phyloP scores from a whole-genome alignment of 192 early-diverging fungal genomes.

The Podila clonocystis region DNA sequence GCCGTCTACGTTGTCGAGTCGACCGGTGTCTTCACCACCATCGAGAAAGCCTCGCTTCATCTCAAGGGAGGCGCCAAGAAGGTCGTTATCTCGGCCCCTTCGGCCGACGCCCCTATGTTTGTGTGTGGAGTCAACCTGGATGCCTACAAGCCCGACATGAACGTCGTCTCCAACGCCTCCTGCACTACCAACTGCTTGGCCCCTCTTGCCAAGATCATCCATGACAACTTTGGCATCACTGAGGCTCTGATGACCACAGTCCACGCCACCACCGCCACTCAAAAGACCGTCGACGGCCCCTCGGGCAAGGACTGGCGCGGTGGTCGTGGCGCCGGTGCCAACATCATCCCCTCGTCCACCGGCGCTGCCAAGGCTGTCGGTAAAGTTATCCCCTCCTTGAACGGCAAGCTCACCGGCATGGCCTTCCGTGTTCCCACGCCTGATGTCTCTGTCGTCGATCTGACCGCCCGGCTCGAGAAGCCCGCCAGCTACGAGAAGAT shows the following conservation, averaged over 20 bases:
- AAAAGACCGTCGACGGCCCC: slow-evolving; percentile 99
- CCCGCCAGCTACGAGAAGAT: slow-evolving; percentile 92
- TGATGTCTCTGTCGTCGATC: slow-evolving; percentile 97
- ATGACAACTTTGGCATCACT: slow-evolving; percentile 95
- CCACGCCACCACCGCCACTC: slow-evolving; percentile 98
- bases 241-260: slow-evolving; percentile 99
- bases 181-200: slow-evolving; percentile 99
- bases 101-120: slow-evolving; percentile 97
- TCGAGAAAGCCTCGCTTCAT: slow-evolving; percentile 86
- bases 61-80: slow-evolving; percentile 96
- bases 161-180: slow-evolving; percentile 97
- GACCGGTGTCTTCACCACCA: slow-evolving; percentile 97
- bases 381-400: slow-evolving; percentile 93
- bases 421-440: slow-evolving; percentile 94
- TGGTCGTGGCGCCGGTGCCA: slow-evolving; percentile 92
- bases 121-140: slow-evolving; percentile 98
- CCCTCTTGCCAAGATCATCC: slow-evolving; percentile 95
- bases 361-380: slow-evolving; percentile 99
- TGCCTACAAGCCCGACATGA: slow-evolving; percentile 86
- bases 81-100: slow-evolving; percentile 98
- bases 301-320: slow-evolving; percentile 98
- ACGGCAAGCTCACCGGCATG: slow-evolving; percentile 99
- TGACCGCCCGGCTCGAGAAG: slow-evolving; percentile 94
- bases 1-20: slow-evolving; percentile 98
- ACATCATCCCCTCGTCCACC: slow-evolving; percentile 98